Conservation (phyloP, 2,329 filamentous ascomycete genomes). For the Domatiomyces catenatus region DNA sequence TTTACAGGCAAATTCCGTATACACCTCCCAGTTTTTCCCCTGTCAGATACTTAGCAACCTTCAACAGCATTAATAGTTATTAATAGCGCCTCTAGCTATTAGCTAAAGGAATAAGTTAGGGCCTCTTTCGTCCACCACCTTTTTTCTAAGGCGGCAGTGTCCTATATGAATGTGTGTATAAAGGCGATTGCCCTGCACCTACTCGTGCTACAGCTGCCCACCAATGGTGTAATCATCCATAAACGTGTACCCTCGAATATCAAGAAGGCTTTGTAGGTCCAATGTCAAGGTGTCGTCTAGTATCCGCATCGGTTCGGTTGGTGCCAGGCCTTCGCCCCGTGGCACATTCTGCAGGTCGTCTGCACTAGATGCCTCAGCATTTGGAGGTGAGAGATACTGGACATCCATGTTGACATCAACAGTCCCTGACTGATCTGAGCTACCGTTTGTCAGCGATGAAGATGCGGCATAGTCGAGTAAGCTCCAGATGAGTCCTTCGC, state of each 20-base stretch:
- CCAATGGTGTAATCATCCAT: not conserved
- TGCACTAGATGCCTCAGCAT: not conserved
- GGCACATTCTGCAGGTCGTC: not conserved
- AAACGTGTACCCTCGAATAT: not conserved
- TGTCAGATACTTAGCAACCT: too few relatives aligned
- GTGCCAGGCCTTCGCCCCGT: not conserved
- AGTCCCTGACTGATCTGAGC: conserved; percentile 5
- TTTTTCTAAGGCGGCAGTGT: too few relatives aligned
- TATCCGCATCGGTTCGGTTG: not conserved
- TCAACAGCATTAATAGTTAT: too few relatives aligned
- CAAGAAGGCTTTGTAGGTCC: not conserved
- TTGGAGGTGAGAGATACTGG: conserved; percentile 11
- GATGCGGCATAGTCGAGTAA: conserved; percentile 14
- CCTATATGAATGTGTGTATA: too few relatives aligned
- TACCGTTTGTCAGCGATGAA: conserved; percentile 5
- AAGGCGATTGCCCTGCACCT: not conserved
- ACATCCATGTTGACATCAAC: conserved; percentile 13
- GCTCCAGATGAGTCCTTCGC: conserved; percentile 12
- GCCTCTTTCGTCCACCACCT: too few relatives aligned
- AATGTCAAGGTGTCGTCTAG: not conserved
- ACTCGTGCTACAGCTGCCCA: not conserved
- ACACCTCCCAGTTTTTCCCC: too few relatives aligned
- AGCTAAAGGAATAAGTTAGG: too few relatives aligned
- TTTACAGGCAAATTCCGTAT: too few relatives aligned
- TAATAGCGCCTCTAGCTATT: too few relatives aligned